Evolutionary conservation across 2,329 filamentous ascomycete genomes (phyloP).

Genomic region (Balansia obtecta): DNA sequence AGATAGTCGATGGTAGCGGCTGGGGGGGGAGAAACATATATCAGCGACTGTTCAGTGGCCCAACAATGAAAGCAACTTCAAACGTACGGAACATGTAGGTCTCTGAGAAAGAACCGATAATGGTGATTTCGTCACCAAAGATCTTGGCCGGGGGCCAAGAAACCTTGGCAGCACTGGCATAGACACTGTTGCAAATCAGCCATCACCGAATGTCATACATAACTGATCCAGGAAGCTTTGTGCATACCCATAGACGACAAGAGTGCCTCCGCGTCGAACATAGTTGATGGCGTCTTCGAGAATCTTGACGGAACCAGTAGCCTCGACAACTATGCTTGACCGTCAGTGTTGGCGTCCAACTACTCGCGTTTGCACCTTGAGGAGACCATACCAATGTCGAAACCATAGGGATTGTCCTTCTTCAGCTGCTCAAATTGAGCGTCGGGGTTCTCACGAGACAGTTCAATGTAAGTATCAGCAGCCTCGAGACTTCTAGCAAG

Average conservation of each 20-base stretch:
- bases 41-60: not conserved
- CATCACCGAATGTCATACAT: not conserved
- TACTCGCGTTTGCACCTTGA: not conserved
- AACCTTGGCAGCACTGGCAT: slow-evolving; percentile 48
- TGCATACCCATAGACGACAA: slow-evolving; percentile 50
- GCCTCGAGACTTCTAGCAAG: slow-evolving; percentile 46
- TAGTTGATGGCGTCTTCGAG: slow-evolving; percentile 61
- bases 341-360: slow-evolving; percentile 8
- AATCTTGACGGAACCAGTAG: slow-evolving; percentile 56
- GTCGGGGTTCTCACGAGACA: slow-evolving; percentile 40
- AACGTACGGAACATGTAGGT: slow-evolving; percentile 57
- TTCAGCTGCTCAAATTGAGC: slow-evolving; percentile 51
- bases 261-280: slow-evolving; percentile 56
- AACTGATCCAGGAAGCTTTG: no score
- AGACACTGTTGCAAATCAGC: slow-evolving; percentile 35
- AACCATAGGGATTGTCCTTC: slow-evolving; percentile 55
- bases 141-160: slow-evolving; percentile 62
- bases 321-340: slow-evolving; percentile 42
- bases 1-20: slow-evolving; percentile 38
- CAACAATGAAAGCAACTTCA: not conserved
- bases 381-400: slow-evolving; percentile 43
- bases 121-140: slow-evolving; percentile 56
- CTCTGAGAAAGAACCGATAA: slow-evolving; percentile 61
- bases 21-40: slow-evolving; percentile 6
- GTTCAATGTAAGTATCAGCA: slow-evolving; percentile 40